Conservation (phyloP, 139 green algal genomes). For the Trebouxia sp. region DNA sequence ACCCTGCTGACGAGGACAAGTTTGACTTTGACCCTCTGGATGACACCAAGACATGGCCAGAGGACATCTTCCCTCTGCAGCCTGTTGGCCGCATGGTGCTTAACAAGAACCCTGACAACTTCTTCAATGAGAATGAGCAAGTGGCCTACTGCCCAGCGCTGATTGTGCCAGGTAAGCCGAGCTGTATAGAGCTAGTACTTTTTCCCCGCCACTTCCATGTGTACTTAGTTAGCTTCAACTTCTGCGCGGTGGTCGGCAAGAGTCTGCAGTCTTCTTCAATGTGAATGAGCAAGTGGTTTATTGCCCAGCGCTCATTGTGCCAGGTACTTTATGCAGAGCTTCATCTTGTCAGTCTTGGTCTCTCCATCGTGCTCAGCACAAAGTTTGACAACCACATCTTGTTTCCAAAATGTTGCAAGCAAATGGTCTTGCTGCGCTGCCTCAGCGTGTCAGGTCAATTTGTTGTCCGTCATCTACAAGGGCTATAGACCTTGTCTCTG, state of each 20-base stretch:
- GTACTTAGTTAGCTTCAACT: too few species aligned
- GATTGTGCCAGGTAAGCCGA: constrained; percentile 64
- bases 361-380: too few species aligned
- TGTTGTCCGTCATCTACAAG: too few species aligned
- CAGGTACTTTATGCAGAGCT: constrained; percentile 40
- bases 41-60: constrained; percentile 86
- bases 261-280: constrained; percentile 72
- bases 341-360: too few species aligned
- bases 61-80: constrained; percentile 78
- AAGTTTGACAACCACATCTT: too few species aligned
- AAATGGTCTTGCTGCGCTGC: too few species aligned
- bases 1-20: constrained; percentile 68
- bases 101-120: constrained; percentile 88
- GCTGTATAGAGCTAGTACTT: too few species aligned
- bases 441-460: too few species aligned
- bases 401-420: too few species aligned
- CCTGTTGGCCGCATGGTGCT: constrained; percentile 83
- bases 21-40: constrained; percentile 87
- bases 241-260: too few species aligned
- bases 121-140: constrained; percentile 88
- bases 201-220: too few species aligned
- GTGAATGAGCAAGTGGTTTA: constrained; percentile 90
- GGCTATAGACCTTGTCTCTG: too few species aligned
- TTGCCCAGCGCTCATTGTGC: constrained; percentile 77
- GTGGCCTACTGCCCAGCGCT: constrained; percentile 82